These are phyloP conservation scores for Ogataea haglerorum DNA, from an alignment of 805 yeast species.

Conservation along the genomic window DNA sequence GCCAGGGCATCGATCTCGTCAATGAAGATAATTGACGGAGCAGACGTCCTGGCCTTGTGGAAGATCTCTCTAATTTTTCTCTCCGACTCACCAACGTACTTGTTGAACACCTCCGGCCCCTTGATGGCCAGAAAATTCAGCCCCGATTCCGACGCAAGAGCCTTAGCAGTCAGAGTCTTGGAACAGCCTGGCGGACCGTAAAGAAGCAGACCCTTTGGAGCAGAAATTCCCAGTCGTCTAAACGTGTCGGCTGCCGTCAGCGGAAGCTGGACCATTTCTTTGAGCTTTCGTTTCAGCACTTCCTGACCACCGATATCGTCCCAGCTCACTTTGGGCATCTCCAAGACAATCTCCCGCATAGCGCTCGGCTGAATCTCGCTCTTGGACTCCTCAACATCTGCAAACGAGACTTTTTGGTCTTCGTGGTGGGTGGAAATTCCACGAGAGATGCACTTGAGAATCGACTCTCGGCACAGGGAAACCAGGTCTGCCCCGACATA, in stretches of 20 bases:
- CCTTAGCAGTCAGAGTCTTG: slow-evolving; percentile 91
- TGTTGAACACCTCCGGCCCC: slow-evolving; percentile 93
- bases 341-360: slow-evolving; percentile 92
- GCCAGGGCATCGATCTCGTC: slow-evolving; percentile 97
- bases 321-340: slow-evolving; percentile 94
- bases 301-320: slow-evolving; percentile 95
- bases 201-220: slow-evolving; percentile 89
- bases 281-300: slow-evolving; percentile 70
- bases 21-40: slow-evolving; percentile 91
- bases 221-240: slow-evolving; percentile 68
- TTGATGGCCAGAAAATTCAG: slow-evolving; percentile 90
- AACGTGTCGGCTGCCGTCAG: slow-evolving; percentile 78
- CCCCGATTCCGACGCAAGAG: slow-evolving; percentile 93
- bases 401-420: slow-evolving; percentile 44
- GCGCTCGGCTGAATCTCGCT: slow-evolving; percentile 90
- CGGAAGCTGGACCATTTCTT: slow-evolving; percentile 91
- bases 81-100: slow-evolving; percentile 95
- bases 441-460: slow-evolving; percentile 73
- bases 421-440: slow-evolving; percentile 36
- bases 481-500: slow-evolving; percentile 95
- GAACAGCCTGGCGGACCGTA: slow-evolving; percentile 99
- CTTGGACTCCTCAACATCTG: slow-evolving; percentile 70
- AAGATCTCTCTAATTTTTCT: slow-evolving; percentile 92
- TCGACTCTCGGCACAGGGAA: slow-evolving; percentile 85
- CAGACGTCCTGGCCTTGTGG: slow-evolving; percentile 85